Conservation (phyloP, 2,329 filamentous ascomycete species). For the Fusarium tjaetaba region DNA sequence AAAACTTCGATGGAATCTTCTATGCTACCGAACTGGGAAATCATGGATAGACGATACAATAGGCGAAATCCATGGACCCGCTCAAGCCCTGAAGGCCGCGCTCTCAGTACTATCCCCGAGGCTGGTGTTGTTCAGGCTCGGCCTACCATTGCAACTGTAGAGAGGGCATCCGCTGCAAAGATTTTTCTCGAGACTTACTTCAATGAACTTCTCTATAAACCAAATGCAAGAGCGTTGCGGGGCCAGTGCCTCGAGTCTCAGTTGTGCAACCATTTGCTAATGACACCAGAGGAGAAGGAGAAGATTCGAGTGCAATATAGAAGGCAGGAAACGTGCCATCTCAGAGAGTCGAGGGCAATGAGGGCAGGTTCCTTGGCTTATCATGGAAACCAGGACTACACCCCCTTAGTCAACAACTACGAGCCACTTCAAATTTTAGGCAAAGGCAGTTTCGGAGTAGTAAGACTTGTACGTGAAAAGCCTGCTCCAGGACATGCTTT, state of each 20-base stretch:
- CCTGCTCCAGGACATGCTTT: conserved; percentile 41
- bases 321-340: conserved; percentile 74
- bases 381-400: neutral
- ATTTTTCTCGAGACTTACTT: conserved; percentile 88
- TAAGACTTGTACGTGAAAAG: conserved; percentile 82
- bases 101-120: conserved; percentile 51
- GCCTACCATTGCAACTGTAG: conserved; percentile 68
- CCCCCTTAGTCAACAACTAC: conserved; percentile 60
- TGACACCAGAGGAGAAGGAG: conserved; percentile 65
- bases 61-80: conserved; percentile 49
- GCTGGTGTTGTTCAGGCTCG: conserved; percentile 36
- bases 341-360: conserved; percentile 77
- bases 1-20: conserved; percentile 50
- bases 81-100: conserved; percentile 49
- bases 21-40: conserved; percentile 37
- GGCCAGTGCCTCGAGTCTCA: conserved; percentile 54
- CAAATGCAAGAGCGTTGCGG: conserved; percentile 47
- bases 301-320: conserved; percentile 68
- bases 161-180: conserved; percentile 82
- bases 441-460: conserved; percentile 94
- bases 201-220: conserved; percentile 70
- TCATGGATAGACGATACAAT: conserved; percentile 40
- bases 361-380: conserved; percentile 64
- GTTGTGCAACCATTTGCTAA: conserved; percentile 64
- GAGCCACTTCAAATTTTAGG: conserved; percentile 85